Evolutionary conservation across 495 filamentous ascomycete genomes (phyloP).

Genomic region (Hypoxylon cercidicola): DNA sequence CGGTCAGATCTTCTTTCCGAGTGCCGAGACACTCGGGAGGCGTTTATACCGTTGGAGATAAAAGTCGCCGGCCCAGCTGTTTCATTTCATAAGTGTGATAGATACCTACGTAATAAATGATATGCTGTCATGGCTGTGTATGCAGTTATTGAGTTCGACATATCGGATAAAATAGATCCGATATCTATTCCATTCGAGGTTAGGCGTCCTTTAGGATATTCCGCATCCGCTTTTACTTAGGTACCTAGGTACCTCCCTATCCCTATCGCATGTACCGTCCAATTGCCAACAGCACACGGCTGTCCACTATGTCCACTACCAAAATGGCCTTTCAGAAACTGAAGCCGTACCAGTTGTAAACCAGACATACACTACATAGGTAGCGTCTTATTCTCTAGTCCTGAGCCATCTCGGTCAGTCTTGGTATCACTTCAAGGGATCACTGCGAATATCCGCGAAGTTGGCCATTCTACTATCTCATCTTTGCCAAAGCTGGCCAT

Average conservation of each 20-base stretch:
- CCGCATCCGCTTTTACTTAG: too few relatives aligned
- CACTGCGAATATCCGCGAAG: conserved; percentile 5
- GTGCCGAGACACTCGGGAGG: conserved; percentile 5
- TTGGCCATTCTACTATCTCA: conserved; percentile 4
- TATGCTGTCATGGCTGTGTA: too few relatives aligned
- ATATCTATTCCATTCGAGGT: too few relatives aligned
- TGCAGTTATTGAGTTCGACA: too few relatives aligned
- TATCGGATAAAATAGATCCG: too few relatives aligned
- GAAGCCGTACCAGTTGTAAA: conserved; percentile 4
- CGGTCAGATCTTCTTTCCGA: conserved; percentile 20
- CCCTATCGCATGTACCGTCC: too few relatives aligned
- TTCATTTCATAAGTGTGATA: neutral
- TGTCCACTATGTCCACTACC: neutral
- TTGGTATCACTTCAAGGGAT: neutral
- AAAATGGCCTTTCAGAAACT: conserved; percentile 19
- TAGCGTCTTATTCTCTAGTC: neutral
- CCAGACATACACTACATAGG: neutral
- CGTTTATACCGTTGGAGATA: conserved; percentile 11
- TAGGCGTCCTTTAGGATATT: too few relatives aligned
- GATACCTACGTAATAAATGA: conserved; percentile 4
- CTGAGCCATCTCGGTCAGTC: neutral
- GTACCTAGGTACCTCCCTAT: too few relatives aligned
- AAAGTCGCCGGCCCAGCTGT: conserved; percentile 10
- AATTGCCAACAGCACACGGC: neutral
- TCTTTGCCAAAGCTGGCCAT: conserved; percentile 47